Evolutionary conservation across 192 early-diverging fungal species (phyloP).

Genomic region (Ambispora gerdemannii): DNA sequence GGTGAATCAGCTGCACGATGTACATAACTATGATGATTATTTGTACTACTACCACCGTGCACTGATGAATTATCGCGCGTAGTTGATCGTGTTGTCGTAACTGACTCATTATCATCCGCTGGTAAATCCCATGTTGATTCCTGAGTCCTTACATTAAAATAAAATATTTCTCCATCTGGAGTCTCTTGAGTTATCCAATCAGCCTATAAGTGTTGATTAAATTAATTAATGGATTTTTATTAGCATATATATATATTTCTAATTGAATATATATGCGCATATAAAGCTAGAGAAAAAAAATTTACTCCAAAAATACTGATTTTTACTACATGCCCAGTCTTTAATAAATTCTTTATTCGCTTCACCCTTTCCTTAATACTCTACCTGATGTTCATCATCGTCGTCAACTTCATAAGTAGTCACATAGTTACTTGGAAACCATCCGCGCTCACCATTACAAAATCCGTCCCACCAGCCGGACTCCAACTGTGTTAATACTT

Average conservation of each 20-base stretch:
- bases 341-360: too few species aligned
- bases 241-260: neutral
- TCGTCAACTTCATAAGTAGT: neutral
- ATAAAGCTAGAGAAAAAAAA: neutral
- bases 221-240: neutral
- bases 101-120: conserved; percentile 11
- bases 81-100: neutral
- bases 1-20: neutral
- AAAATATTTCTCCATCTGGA: conserved; percentile 47
- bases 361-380: too few species aligned
- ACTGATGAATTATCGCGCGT: neutral
- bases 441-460: conserved; percentile 74
- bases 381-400: neutral
- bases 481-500: conserved; percentile 83
- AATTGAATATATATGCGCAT: neutral
- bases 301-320: too few species aligned
- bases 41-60: neutral
- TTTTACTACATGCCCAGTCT: too few species aligned
- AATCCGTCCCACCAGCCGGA: conserved; percentile 98
- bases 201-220: conserved; percentile 22
- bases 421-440: conserved; percentile 86
- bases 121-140: conserved; percentile 43
- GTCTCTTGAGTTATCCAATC: conserved; percentile 49
- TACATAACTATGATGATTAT: neutral
- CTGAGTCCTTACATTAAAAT: conserved; percentile 44